Conservation (phyloP, 768 basidiomycete species). For the Macrolepiota fuliginosa region DNA sequence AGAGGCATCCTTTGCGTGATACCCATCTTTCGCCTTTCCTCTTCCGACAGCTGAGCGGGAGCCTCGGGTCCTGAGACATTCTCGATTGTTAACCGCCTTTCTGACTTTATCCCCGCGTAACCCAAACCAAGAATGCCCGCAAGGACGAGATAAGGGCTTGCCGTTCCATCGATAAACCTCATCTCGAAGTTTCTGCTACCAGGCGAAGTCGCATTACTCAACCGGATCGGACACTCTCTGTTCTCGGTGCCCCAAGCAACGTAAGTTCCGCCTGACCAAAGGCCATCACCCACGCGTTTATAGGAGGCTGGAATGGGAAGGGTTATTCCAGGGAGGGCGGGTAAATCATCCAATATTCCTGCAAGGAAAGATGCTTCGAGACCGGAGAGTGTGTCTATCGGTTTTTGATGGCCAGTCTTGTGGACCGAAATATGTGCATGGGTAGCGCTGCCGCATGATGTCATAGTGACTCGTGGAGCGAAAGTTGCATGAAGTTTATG, state of each 20-base stretch:
- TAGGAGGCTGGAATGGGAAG: conserved; percentile 65
- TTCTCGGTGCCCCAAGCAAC: conserved; percentile 69
- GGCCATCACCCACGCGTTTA: conserved; percentile 57
- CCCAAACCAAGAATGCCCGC: conserved; percentile 59
- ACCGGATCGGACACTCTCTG: conserved; percentile 61
- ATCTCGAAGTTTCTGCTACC: conserved; percentile 61
- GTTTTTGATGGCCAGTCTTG: conserved; percentile 21
- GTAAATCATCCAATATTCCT: conserved; percentile 55
- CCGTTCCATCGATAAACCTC: conserved; percentile 59
- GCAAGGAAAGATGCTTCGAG: conserved; percentile 60
- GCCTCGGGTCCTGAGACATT: conserved; percentile 29
- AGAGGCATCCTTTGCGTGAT: conserved; percentile 49
- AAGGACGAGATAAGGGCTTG: conserved; percentile 59
- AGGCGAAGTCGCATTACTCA: conserved; percentile 46
- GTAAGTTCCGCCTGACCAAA: conserved; percentile 73
- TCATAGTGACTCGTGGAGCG: conserved; percentile 47
- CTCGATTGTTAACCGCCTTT: conserved; percentile 30
- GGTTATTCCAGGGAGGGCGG: conserved; percentile 54
- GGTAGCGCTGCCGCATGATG: conserved; percentile 50
- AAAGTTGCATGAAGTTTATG: conserved; percentile 69
- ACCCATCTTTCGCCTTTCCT: conserved; percentile 42
- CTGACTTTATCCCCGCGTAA: conserved; percentile 43
- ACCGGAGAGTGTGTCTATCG: conserved; percentile 18
- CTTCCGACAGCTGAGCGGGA: conserved; percentile 43
- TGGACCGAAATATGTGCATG: conserved; percentile 71